Evolutionary conservation across 2,329 filamentous ascomycete genomes (phyloP), one percentile per base, ranked within the genome.

Genomic region (Pseudophaeomoniella oleicola): DNA sequence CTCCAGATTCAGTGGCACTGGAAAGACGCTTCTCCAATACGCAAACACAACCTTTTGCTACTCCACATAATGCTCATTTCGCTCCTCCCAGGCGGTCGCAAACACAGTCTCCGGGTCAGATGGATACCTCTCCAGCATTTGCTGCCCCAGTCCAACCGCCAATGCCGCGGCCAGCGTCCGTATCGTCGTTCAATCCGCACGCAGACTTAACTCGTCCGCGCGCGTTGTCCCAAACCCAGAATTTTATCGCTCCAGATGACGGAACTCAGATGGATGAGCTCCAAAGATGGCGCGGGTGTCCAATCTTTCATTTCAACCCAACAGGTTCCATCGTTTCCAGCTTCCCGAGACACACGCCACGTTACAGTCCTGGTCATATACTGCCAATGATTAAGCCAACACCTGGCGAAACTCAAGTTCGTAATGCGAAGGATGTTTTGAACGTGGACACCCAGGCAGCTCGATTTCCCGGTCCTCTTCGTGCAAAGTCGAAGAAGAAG

Each of bases 401-500:
- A 32, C 76, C 84, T 13, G 90, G 90, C 2, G 82, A 88, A 46
- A 73, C 94, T 16, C 84, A 78, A 48, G 63, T 88, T n/a, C 71
- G 75, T 42, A 80, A 72, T 46, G 69, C 83, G 42, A 90, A 81
- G 52, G 76, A 86, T 31, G 65, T 84, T 18, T 63, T 83, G 32
- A 76, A 82, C 3, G 62, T 86, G 5, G 65, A 74, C 16, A 84
- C 90, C 19, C 71, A 77, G 2, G 62, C 90, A 34, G 70, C 75
- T 13, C 85, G 78, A 46, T 96, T 96, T 50, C 90, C 90, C 0
- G 90, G 90, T 0, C 90, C 92, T 3, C 63, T 98, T 17, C 86
- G 81, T 56, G 72, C 77, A 30, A 96, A 94, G 53, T 76, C 78
- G 2, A 96, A 94, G 67, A 98, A 98, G 67, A 98, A 96, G 63